phyloP scores from a whole-genome alignment of 192 early-diverging fungal species.

The Entophlyctis luteolus region DNA sequence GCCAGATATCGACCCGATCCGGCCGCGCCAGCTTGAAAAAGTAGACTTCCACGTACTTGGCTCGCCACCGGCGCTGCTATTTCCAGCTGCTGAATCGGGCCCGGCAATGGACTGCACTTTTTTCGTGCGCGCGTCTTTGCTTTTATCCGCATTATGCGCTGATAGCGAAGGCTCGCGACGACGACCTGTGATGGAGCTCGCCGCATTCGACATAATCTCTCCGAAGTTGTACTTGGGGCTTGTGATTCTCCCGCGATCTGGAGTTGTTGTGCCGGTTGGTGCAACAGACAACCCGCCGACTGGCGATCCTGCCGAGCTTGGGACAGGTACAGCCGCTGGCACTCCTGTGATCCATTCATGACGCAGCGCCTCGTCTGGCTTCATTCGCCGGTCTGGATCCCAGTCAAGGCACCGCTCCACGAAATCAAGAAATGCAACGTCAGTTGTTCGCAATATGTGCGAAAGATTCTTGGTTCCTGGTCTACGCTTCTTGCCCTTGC shows the following conservation, averaged over 20 bases:
- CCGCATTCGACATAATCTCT: slow-evolving; percentile 17
- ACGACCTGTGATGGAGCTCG: slow-evolving; percentile 6
- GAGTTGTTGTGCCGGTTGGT: too few relatives aligned
- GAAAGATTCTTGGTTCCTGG: slow-evolving; percentile 73
- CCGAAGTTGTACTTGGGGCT: slow-evolving; percentile 15
- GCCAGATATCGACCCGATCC: slow-evolving; percentile 22
- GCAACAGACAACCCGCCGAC: background rate
- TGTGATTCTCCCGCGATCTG: background rate
- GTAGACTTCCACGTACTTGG: slow-evolving; percentile 18
- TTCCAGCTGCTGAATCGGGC: background rate
- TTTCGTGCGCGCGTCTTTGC: background rate
- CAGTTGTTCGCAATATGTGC: slow-evolving; percentile 69
- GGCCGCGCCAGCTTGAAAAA: slow-evolving; percentile 17
- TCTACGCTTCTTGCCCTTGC: slow-evolving; percentile 84
- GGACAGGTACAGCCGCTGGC: slow-evolving; percentile 4
- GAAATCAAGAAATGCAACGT: slow-evolving; percentile 84
- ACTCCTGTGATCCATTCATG: slow-evolving; percentile 53
- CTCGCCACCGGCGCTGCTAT: background rate
- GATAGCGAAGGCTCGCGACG: background rate
- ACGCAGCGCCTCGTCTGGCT: slow-evolving; percentile 75
- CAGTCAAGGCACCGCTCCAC: slow-evolving; percentile 77
- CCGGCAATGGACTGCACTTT: slow-evolving; percentile 7
- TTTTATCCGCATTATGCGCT: background rate
- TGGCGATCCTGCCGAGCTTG: background rate
- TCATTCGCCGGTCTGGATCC: slow-evolving; percentile 91